These are phyloP conservation scores for Heterobasidion occidentale DNA, from an alignment of 1,284 basidiomycete genomes.

Conservation along the genomic window DNA sequence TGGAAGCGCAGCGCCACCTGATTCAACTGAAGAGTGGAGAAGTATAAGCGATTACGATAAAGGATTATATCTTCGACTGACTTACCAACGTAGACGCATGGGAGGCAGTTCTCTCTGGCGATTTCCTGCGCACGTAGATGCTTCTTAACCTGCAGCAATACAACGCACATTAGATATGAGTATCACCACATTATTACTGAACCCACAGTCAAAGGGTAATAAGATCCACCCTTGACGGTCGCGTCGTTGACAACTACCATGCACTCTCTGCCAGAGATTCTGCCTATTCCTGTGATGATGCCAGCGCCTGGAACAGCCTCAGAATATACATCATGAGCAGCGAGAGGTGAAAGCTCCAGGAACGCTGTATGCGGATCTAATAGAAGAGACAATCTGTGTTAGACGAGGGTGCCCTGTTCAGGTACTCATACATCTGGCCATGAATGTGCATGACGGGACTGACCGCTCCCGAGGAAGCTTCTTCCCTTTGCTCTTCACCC, in stretches of 20 bases:
- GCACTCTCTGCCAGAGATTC: slow-evolving; percentile 79
- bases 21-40: slow-evolving; percentile 58
- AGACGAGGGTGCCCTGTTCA: neutral
- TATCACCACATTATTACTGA: neutral
- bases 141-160: slow-evolving; percentile 72
- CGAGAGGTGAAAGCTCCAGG: slow-evolving; percentile 80
- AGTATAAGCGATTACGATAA: neutral
- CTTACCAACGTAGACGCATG: slow-evolving; percentile 86
- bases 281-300: slow-evolving; percentile 83
- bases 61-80: neutral
- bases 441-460: slow-evolving; percentile 7
- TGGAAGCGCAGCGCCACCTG: slow-evolving; percentile 88
- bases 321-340: slow-evolving; percentile 84
- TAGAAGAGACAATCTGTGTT: slow-evolving; percentile 48
- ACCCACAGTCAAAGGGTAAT: slow-evolving; percentile 83
- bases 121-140: slow-evolving; percentile 92
- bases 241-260: slow-evolving; percentile 92
- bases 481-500: slow-evolving; percentile 78
- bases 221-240: slow-evolving; percentile 89
- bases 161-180: neutral
- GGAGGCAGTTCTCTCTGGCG: slow-evolving; percentile 82
- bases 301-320: slow-evolving; percentile 84
- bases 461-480: slow-evolving; percentile 83
- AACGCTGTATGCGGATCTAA: slow-evolving; percentile 88
- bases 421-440: neutral